Evolutionary conservation across 2,329 filamentous ascomycete species (phyloP), one percentile per base, ranked within the genome.

Genomic region (Orbilia blumenaviensis): DNA sequence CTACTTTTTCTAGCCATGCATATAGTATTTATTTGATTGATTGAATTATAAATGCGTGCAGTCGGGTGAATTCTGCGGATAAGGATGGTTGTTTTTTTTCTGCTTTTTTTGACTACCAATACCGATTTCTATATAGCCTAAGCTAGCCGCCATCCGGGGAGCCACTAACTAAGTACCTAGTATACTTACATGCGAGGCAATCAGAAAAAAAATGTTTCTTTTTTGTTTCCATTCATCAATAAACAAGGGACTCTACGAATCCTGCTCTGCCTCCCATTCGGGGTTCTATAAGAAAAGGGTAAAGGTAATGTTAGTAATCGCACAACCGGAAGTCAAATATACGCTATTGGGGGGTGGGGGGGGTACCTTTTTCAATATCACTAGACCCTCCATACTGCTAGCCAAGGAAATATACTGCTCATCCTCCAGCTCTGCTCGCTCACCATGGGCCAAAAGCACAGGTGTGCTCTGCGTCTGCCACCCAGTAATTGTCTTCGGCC

Each of bases 381-480:
- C 94, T 81, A 99, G 86, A 32, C 95, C 95, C 85, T 99, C 95
- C 77, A 99, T 87, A 63, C 90, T 96, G 85, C 89, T 95, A 82
- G 90, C 96, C 81, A 99, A 85, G 83, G 91, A 92, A 78, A 98
- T 90, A 83, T 98, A 99, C 85, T 99, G 90, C 85, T 99, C 95
- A 81, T 99, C 95, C 84, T 99, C 95, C 60, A 99, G 86, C 86
- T 99, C 95, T 8, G 95, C 95, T 81, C 96, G 88, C 86, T 99
- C 95, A 29, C 96, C 95, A 81, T 97, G 91, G n/a, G 92, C 91
- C 80, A 99, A 86, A 73, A 99, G 86, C 52, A 99, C 95, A 0
- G 95, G 95, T n/a, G 95, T 99, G 85, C 92, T 97, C 86, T 99
- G 95, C 79, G 95, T 99, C 85, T 99, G 95, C 95, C 95, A 99